Base-by-base conservation (phyloP, 352 stramenopile genomes). In the Phytophthora tentaculata region DNA sequence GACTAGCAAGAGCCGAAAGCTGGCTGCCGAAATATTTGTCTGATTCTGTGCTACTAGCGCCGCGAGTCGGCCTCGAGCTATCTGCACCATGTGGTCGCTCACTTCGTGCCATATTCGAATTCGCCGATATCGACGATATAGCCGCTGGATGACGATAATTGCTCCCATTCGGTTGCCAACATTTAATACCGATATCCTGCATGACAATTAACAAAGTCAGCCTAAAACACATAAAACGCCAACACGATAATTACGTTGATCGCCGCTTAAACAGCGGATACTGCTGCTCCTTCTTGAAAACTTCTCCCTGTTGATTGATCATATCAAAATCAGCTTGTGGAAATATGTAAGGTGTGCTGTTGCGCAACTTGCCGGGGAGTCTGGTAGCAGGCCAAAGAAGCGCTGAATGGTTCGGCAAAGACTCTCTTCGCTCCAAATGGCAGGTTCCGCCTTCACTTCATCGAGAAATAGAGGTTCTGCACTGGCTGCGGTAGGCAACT, bases 401-500 rank as follows among this genome's bases (percentile, higher is more conserved):
- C 85, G 83, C 59, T 91, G 81, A 50, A 89, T 67, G 0, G 65
- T 79, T 41, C 73, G 50, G 44, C 79, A 90, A n/a, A 82, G 53
- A 56, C 72, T 65, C 43, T 91, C 83, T 4, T 83, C 64, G 32
- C 67, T 83, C 85, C 85, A 94, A 14, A 50, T 26, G 2, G 85
- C 82, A 1, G 71, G 49, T 35, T 81, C 70, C 1, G 74, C 71
- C 12, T 80, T 76, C 35, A 91, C 51, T 35, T 94, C 83, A 37
- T 80, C 76, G 16, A 91, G 65, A 41, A 81, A 91, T 4, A 91
- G 64, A 16, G 75, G 69, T 8, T 70, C 61, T 2, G 28, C 14
- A 17, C 20, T 39, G 19, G 48, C 9, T 53, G 53, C 47, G 23
- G 23, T 49, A 47, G 37, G 50, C 1, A 43, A 50, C 8, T 66